Base-by-base conservation (phyloP, 306 rosid genomes). In the Citrullus amarus region DNA sequence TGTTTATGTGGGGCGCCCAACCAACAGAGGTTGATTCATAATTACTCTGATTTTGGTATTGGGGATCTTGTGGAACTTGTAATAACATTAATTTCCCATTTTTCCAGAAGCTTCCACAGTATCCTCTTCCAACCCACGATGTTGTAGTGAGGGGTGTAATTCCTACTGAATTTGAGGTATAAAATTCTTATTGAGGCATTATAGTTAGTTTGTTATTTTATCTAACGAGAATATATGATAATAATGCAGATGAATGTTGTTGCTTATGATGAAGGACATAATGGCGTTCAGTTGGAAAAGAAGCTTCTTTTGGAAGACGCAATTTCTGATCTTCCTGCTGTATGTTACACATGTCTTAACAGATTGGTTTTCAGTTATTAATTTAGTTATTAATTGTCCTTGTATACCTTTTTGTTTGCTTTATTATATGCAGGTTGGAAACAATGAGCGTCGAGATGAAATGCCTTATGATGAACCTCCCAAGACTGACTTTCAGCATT, bases 121-220 rank as follows among this genome's bases (percentile, higher is more conserved):
- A 85, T 69, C 94, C 98, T 15, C 86, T 93, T 36, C 98, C 98
- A 3, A 91, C 94, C 1, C 97, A 93, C 66, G 93, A 90, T 78
- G 96, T 92, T 30, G 79, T 90, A 50, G 80, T 88, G 14, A 86
- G 96, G 72, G 98, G 98, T 44, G 83, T 77, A 55, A 84, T 88
- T 54, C 97, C 98, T 1, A 39, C 71, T 11, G 93, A 89, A 41
- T 93, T 89, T 80, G 97, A 90, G 97, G 98, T 89, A 86, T 9
- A 48, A 11, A 10, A 30, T 46, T 12, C 11, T 3, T 57, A 4
- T 20, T 20, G 41, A 59, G 55, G 15, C 54, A 41, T 18, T 36
- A 9, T 68, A 18, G 16, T 38, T 43, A 2, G 44, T 36, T 44
- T 54, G 6, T 14, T 65, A 13, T 46, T 66, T 63, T 56, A 41